These are phyloP conservation scores for Pichia norvegensis DNA, from an alignment of 1,139 yeast genomes.

Conservation along the genomic window DNA sequence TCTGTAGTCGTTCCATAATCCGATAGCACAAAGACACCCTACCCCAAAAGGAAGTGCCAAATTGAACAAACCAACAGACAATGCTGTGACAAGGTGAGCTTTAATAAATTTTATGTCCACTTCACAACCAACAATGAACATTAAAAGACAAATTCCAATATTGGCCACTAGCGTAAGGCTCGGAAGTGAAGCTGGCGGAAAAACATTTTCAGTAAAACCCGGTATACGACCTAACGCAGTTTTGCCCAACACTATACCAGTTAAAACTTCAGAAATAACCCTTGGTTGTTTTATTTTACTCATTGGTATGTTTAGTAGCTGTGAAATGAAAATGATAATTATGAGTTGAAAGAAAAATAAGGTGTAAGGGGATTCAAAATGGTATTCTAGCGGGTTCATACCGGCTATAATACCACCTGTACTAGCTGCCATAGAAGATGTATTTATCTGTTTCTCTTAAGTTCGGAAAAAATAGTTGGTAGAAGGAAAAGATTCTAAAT, in stretches of 20 bases:
- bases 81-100: slow-evolving; percentile 51
- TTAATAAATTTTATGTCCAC: slow-evolving; percentile 60
- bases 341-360: slow-evolving; percentile 54
- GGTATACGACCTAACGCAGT: slow-evolving; percentile 64
- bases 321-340: slow-evolving; percentile 47
- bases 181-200: slow-evolving; percentile 55
- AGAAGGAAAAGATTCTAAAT: too few species aligned
- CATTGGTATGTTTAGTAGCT: slow-evolving; percentile 51
- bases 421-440: slow-evolving; percentile 6
- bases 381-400: slow-evolving; percentile 55
- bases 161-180: slow-evolving; percentile 63
- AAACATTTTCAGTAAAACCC: slow-evolving; percentile 52
- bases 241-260: slow-evolving; percentile 69
- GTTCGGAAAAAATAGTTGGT: too few species aligned
- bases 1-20: slow-evolving; percentile 52
- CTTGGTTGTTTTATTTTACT: slow-evolving; percentile 59
- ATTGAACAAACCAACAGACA: slow-evolving; percentile 59
- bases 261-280: slow-evolving; percentile 70
- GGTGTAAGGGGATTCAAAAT: slow-evolving; percentile 49
- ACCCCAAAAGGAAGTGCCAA: slow-evolving; percentile 73
- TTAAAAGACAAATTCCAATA: slow-evolving; percentile 61
- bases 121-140: slow-evolving; percentile 71
- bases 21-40: slow-evolving; percentile 64
- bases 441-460: too few species aligned
- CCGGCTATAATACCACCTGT: slow-evolving; percentile 58